Evolutionary conservation across 2,329 filamentous ascomycete species (phyloP).

Genomic region (Scytalidium lignicola): DNA sequence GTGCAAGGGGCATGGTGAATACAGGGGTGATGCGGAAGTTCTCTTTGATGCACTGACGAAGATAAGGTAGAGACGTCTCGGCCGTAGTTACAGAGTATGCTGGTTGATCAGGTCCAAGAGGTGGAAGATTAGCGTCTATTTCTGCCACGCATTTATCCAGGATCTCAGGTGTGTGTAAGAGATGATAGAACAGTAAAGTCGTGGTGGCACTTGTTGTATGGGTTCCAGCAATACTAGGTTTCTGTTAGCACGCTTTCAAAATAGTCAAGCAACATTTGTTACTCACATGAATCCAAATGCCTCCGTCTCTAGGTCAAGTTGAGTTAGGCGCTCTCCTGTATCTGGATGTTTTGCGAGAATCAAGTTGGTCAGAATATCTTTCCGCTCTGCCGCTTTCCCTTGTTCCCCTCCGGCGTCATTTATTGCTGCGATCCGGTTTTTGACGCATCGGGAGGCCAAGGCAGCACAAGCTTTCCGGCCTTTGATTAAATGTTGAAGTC

Average conservation of each 20-base stretch:
- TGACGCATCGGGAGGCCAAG: slow-evolving; percentile 17
- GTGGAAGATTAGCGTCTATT: slow-evolving; percentile 11
- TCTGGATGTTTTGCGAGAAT: slow-evolving; percentile 32
- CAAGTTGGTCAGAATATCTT: slow-evolving; percentile 31
- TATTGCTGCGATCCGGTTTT: slow-evolving; percentile 6
- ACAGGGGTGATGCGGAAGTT: slow-evolving; percentile 31
- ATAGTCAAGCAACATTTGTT: too few species aligned
- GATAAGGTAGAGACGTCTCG: slow-evolving; percentile 23
- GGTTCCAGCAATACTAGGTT: slow-evolving; percentile 26
- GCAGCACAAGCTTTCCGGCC: slow-evolving; percentile 16
- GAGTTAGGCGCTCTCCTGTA: slow-evolving; percentile 26
- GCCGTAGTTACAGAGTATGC: slow-evolving; percentile 20
- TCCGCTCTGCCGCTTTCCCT: slow-evolving; percentile 14
- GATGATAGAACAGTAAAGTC: slow-evolving; percentile 27
- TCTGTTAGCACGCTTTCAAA: too few species aligned
- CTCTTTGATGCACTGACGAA: slow-evolving; percentile 25
- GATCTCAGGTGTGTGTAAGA: slow-evolving; percentile 25
- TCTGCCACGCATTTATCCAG: slow-evolving; percentile 19
- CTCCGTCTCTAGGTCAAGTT: slow-evolving; percentile 29
- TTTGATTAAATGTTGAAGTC: slow-evolving; percentile 17
- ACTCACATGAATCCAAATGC: slow-evolving; percentile 33
- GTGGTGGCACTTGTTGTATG: slow-evolving; percentile 29
- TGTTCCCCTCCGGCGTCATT: slow-evolving; percentile 1
- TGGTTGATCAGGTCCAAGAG: slow-evolving; percentile 2
- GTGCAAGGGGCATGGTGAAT: slow-evolving; percentile 29